Evolutionary conservation across 495 filamentous ascomycete species (phyloP).

Genomic region (Annulohypoxylon stygium): DNA sequence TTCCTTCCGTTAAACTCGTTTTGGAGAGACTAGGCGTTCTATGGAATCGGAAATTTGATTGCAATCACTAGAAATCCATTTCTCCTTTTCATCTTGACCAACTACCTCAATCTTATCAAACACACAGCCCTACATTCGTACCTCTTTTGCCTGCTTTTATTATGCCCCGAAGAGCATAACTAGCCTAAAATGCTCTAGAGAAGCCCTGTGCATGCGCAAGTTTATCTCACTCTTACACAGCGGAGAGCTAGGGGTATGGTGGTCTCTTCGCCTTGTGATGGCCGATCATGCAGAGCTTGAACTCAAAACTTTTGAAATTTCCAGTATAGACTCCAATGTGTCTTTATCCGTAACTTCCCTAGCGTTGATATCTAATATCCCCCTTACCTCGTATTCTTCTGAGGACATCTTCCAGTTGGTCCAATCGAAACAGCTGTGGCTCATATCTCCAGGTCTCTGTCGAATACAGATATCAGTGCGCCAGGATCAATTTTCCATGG

Average conservation of each 20-base stretch:
- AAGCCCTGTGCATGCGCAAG: neutral
- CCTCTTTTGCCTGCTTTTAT: neutral
- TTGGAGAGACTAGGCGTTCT: neutral
- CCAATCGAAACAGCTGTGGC: conserved; percentile 47
- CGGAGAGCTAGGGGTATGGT: neutral
- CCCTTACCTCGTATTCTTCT: conserved; percentile 16
- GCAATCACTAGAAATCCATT: neutral
- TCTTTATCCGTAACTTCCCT: conserved; percentile 45
- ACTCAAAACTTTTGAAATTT: conserved; percentile 43
- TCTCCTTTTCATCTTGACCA: neutral
- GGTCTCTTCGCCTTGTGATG: conserved; percentile 17
- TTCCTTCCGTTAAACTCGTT: neutral
- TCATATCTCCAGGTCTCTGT: conserved; percentile 47
- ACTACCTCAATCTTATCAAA: neutral
- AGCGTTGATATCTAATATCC: conserved; percentile 39
- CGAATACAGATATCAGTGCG: conserved; percentile 46
- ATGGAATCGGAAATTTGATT: neutral
- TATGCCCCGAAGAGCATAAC: neutral
- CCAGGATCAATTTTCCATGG: conserved; percentile 13
- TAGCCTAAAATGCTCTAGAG: neutral
- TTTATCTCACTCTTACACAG: neutral
- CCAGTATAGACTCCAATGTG: conserved; percentile 11
- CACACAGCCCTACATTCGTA: neutral
- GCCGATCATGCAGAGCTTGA: conserved; percentile 37
- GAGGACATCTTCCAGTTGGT: conserved; percentile 39